Evolutionary conservation across 352 stramenopile genomes (phyloP), one percentile per base, ranked within the genome.

Genomic region (Globisporangium spiculum): DNA sequence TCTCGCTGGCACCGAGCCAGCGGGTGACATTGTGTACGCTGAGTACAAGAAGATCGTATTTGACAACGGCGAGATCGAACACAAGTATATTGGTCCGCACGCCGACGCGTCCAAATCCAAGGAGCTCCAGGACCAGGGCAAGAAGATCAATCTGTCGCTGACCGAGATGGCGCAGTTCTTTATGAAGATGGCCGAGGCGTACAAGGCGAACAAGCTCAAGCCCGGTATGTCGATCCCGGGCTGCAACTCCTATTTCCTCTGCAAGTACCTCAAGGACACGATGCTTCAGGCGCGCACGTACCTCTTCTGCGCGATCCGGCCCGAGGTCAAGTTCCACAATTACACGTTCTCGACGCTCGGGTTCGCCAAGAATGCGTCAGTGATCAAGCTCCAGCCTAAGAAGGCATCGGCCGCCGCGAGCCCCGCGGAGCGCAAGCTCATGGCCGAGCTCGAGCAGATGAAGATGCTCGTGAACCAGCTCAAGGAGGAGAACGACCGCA

Each of bases 141-240:
- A 98, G 84, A 98, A 98, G 71, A 98, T 98, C 82, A 98, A 98
- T 65, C 67, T 98, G 62, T 98, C 91, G 27, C 78, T 98, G 26
- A 97, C 92, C 10, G 94, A 98, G 80, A 98, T 98, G 94, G 88
- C 93, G 16, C 93, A 98, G 72, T 98, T 98, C 73, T 98, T 98
- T 79, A 98, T 98, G 91, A 98, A 98, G 71, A 98, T 98, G 93
- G 93, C 94, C 27, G 94, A 98, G 60, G 91, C 92, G 54, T 88
- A 97, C 53, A 95, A 97, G 50, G 89, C 92, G 60, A 98, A 98
- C 79, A 98, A 97, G 60, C 88, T 98, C 54, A 98, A 98, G 74
- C 91, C 93, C 0, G 93, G 94, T 26, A 88, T 88, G 68, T 96
- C 86, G 4, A 98, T 98, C 59, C 94, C 94, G 0, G 94, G 94